Evolutionary conservation across 441 rosid species (phyloP).

Genomic region (Oxalis stricta): DNA sequence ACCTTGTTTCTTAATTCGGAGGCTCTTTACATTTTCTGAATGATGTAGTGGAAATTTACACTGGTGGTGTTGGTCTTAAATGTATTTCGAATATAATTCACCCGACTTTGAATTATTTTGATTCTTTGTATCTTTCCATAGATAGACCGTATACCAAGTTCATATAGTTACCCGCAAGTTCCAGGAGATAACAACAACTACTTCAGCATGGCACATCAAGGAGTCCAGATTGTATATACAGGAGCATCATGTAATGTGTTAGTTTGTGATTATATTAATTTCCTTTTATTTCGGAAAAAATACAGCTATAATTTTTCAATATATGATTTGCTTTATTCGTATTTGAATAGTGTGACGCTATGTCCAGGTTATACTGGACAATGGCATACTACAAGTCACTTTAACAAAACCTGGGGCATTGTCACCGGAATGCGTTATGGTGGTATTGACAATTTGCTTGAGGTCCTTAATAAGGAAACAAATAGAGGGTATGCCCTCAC

Average conservation of each 20-base stretch:
- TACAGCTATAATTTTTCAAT: not conserved
- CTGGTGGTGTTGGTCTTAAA: too few species aligned
- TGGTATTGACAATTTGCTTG: constrained; percentile 54
- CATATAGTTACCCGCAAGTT: constrained; percentile 11
- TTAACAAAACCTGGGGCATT: constrained; percentile 58
- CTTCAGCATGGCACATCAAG: constrained; percentile 31
- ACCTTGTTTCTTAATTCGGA: too few species aligned
- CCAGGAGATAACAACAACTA: constrained; percentile 11
- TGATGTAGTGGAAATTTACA: too few species aligned
- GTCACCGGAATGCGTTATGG: constrained; percentile 39
- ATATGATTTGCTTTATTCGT: not conserved
- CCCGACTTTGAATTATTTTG: not conserved
- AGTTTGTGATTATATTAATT: not conserved
- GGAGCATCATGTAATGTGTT: constrained; percentile 47
- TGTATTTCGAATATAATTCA: too few species aligned
- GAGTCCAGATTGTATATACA: constrained; percentile 51
- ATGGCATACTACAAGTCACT: constrained; percentile 53
- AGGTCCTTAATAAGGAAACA: constrained; percentile 52
- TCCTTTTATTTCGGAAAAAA: not conserved
- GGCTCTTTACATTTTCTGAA: too few species aligned
- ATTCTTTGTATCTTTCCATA: constrained; percentile 9
- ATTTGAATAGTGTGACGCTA: constrained; percentile 3
- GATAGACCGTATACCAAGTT: constrained; percentile 15
- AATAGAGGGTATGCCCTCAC: constrained; percentile 41
- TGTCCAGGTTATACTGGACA: constrained; percentile 54